Conservation (phyloP, 768 basidiomycete genomes). For the Rhizopogon vinicolor region DNA sequence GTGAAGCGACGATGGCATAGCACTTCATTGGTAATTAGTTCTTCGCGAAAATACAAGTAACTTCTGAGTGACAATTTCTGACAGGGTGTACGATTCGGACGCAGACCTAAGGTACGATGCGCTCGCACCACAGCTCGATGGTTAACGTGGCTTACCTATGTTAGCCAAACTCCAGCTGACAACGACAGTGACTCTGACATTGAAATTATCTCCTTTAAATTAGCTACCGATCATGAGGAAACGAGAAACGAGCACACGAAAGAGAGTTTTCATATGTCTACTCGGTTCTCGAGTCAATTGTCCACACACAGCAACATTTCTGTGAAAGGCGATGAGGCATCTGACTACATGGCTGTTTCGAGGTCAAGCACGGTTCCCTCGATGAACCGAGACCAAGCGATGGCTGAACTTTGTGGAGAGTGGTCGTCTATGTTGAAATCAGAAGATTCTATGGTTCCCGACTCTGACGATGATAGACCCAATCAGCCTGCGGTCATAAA, state of each 20-base stretch:
- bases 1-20: conserved; percentile 23
- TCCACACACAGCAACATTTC: not conserved
- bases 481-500: not conserved
- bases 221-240: not conserved
- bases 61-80: not conserved
- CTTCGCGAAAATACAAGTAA: not conserved
- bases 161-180: not conserved
- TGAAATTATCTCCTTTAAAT: conserved; percentile 7
- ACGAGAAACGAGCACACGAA: not conserved
- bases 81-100: not conserved
- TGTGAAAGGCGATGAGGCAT: not conserved
- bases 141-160: not conserved
- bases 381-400: not conserved
- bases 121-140: not conserved
- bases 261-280: not conserved
- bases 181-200: conserved; percentile 8
- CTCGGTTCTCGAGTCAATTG: not conserved
- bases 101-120: not conserved
- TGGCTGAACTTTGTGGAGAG: not conserved
- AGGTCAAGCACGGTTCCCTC: not conserved
- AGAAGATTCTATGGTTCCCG: not conserved
- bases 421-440: not conserved
- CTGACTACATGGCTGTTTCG: not conserved
- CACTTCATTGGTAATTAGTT: conserved; percentile 23
- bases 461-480: not conserved